Conservation (phyloP, 345 rosid species). For the Anacardium occidentale region DNA sequence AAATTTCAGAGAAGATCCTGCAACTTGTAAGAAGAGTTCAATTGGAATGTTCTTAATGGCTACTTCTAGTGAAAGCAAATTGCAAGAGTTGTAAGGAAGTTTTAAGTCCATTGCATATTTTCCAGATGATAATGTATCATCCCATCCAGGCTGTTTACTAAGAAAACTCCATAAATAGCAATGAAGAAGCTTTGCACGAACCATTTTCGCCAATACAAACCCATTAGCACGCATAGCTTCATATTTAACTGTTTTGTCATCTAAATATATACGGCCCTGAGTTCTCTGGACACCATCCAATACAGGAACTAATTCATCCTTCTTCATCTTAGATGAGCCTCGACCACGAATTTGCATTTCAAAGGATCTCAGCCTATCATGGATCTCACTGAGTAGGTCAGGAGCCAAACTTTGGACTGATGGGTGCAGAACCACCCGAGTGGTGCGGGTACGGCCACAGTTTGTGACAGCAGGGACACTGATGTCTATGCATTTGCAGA, state of each 20-base stretch:
- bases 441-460: constrained; percentile 61
- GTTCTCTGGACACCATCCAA: constrained; percentile 70
- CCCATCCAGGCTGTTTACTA: constrained; percentile 51
- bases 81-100: constrained; percentile 39
- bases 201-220: constrained; percentile 91
- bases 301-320: constrained; percentile 55
- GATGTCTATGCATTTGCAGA: constrained; percentile 60
- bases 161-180: constrained; percentile 73
- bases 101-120: constrained; percentile 27
- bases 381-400: constrained; percentile 59
- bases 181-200: constrained; percentile 82
- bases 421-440: constrained; percentile 74
- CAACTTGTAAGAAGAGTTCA: constrained; percentile 85
- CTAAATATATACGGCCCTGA: constrained; percentile 43
- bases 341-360: constrained; percentile 73
- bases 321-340: constrained; percentile 53
- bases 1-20: constrained; percentile 62
- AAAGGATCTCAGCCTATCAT: constrained; percentile 71
- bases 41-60: constrained; percentile 78
- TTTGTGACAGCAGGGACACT: constrained; percentile 79
- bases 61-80: constrained; percentile 68
- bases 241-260: constrained; percentile 45
- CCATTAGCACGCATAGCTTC: constrained; percentile 95
- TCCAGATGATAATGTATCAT: constrained; percentile 43
- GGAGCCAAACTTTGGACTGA: constrained; percentile 58